Conservation (phyloP, 805 yeast genomes). For the Hanseniaspora vineae region DNA sequence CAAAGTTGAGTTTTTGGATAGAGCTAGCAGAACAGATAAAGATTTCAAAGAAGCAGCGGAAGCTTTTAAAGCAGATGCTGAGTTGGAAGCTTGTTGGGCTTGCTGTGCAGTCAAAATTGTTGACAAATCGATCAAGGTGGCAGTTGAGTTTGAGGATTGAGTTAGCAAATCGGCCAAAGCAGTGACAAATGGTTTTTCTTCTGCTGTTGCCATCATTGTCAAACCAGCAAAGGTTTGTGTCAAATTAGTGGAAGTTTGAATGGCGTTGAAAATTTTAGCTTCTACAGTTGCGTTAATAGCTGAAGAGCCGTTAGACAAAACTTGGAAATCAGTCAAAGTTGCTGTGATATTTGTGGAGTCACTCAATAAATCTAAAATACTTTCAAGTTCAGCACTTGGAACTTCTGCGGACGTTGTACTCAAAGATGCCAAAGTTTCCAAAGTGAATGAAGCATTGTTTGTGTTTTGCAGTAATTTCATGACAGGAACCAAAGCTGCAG, state of each 20-base stretch:
- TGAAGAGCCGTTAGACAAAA: slow-evolving; percentile 2
- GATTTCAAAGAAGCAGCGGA: slow-evolving; percentile 15
- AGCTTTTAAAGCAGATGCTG: slow-evolving; percentile 8
- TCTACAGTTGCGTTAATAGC: slow-evolving; percentile 1
- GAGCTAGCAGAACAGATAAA: slow-evolving; percentile 12
- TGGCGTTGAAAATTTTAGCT: slow-evolving; percentile 3
- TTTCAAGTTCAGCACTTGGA: slow-evolving; percentile 4
- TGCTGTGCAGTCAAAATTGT: slow-evolving; percentile 13
- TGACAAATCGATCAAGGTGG: slow-evolving; percentile 14
- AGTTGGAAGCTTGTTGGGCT: slow-evolving; percentile 9
- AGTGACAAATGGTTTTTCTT: slow-evolving; percentile 5
- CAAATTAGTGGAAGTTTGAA: slow-evolving; percentile 7
- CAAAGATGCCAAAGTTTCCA: slow-evolving; percentile 13
- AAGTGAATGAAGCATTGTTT: slow-evolving; percentile 10
- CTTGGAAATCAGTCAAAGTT: slow-evolving; percentile 1
- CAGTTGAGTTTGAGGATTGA: slow-evolving; percentile 10
- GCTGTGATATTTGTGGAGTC: slow-evolving; percentile 1
- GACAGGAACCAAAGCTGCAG: slow-evolving; percentile 9
- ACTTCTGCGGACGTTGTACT: slow-evolving; percentile 8
- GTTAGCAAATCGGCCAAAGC: slow-evolving; percentile 1
- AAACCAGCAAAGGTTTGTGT: slow-evolving; percentile 13
- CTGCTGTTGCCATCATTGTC: slow-evolving; percentile 9
- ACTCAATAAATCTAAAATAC: slow-evolving; percentile 4
- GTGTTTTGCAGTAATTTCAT: slow-evolving; percentile 10
- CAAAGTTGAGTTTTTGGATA: slow-evolving; percentile 13